Evolutionary conservation across 129 eudicot species (phyloP).

Genomic region (Flaveria robusta): DNA sequence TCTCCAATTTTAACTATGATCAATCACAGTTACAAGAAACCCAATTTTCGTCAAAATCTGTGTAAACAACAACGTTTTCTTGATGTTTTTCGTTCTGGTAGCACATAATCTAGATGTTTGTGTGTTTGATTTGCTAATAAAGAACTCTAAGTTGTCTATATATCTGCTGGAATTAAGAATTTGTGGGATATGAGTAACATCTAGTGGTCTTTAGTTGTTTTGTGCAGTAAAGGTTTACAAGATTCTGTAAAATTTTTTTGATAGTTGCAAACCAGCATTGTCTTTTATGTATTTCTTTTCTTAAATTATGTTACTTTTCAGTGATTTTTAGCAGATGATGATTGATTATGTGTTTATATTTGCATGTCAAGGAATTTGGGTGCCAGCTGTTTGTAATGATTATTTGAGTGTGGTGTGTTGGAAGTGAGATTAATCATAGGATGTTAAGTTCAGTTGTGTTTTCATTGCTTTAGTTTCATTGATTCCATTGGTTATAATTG

Average conservation of each 20-base stretch:
- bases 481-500: no score
- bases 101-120: neutral
- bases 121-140: neutral
- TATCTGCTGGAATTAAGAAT: no score
- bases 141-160: no score
- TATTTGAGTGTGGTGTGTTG: no score
- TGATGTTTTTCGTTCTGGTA: neutral
- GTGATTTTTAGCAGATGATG: neutral
- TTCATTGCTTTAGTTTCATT: no score
- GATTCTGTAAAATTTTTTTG: conserved; percentile 1
- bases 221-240: neutral
- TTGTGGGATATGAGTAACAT: neutral
- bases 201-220: neutral
- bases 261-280: neutral
- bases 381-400: no score
- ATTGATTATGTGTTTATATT: neutral
- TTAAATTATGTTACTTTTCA: neutral
- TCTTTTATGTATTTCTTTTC: neutral
- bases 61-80: no score
- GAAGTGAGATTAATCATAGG: no score
- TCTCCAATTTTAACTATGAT: neutral
- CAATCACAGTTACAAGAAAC: neutral
- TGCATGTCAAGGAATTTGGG: neutral
- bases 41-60: neutral
- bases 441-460: no score